Percentiles rank a stretch among this genome's conserved stretches.
phyloP scores from a whole-genome alignment of 768 basidiomycete species.

The Boletus barrowsii region DNA sequence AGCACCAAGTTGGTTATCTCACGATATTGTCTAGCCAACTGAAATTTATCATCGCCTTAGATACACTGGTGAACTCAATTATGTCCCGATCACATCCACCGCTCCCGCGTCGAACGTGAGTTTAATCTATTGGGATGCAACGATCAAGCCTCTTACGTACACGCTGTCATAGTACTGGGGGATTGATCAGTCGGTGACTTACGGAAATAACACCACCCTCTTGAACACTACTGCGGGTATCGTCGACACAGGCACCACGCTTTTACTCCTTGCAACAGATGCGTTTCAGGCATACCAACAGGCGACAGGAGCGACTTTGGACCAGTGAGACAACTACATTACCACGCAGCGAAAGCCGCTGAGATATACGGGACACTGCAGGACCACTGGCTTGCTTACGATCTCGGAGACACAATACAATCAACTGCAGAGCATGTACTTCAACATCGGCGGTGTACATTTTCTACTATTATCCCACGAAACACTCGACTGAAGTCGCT shows the following conservation, averaged over 20 bases:
- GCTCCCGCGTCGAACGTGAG: conserved; percentile 40
- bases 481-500: background rate
- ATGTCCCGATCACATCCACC: conserved; percentile 41
- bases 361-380: conserved; percentile 16
- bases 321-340: conserved; percentile 36
- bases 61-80: conserved; percentile 34
- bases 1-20: conserved; percentile 34
- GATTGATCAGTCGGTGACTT: conserved; percentile 39
- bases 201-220: conserved; percentile 34
- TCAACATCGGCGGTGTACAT: conserved; percentile 46
- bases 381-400: conserved; percentile 54
- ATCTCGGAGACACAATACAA: conserved; percentile 48
- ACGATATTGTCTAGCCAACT: background rate
- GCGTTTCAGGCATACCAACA: conserved; percentile 54
- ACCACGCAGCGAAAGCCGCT: background rate
- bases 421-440: conserved; percentile 49
- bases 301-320: conserved; percentile 51
- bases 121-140: background rate
- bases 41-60: conserved; percentile 12
- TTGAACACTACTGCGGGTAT: conserved; percentile 41
- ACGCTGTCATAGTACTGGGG: conserved; percentile 42
- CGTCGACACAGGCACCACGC: conserved; percentile 53
- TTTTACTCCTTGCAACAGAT: conserved; percentile 55
- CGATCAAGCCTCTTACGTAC: background rate
- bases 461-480: background rate